These are phyloP conservation scores for Pyrenopolyporus hunteri DNA, from an alignment of 495 filamentous ascomycete species.

Conservation along the genomic window DNA sequence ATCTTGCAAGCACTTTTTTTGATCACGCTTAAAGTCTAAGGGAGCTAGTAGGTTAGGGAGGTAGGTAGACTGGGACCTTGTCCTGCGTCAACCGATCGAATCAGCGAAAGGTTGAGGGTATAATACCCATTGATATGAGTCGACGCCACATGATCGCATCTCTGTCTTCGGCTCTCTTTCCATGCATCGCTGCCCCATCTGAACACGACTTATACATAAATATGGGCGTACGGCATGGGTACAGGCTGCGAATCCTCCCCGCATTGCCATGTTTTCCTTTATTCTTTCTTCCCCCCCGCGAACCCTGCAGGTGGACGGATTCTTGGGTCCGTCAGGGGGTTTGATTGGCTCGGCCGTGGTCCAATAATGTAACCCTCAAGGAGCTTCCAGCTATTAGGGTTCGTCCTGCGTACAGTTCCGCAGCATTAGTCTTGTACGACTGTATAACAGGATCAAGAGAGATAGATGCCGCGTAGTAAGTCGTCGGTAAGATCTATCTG, in stretches of 20 bases:
- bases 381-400: constrained; percentile 19
- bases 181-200: constrained; percentile 36
- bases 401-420: constrained; percentile 21
- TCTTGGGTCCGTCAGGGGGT: constrained; percentile 18
- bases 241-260: constrained; percentile 24
- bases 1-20: constrained; percentile 19
- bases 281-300: constrained; percentile 15
- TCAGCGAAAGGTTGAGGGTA: constrained; percentile 18
- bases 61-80: constrained; percentile 15
- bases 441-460: constrained; percentile 4
- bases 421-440: constrained; percentile 16
- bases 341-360: not conserved
- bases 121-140: constrained; percentile 21
- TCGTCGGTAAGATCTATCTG: not conserved
- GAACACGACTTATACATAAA: not conserved
- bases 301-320: constrained; percentile 16
- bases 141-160: constrained; percentile 34
- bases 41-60: constrained; percentile 6
- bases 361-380: constrained; percentile 16
- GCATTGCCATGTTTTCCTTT: constrained; percentile 18
- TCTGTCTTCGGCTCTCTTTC: constrained; percentile 17
- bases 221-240: not conserved
- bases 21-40: constrained; percentile 17
- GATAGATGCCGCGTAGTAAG: not conserved
- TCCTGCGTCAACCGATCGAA: constrained; percentile 10